Evolutionary conservation across 179 eudicot species (phyloP), one percentile per base, ranked within the genome.

Genomic region (Amaranthus tricolor): DNA sequence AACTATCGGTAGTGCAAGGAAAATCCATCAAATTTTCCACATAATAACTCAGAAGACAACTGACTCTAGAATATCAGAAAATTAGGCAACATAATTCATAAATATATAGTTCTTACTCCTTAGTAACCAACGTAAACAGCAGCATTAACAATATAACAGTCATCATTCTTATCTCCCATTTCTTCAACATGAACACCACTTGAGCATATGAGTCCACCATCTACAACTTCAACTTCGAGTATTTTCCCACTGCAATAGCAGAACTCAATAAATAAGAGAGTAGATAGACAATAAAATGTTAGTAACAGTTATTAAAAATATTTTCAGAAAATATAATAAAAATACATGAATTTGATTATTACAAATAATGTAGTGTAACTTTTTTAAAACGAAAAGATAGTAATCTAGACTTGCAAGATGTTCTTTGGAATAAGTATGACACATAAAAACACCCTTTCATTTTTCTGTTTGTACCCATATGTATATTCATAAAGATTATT

Each of bases 111-210:
- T 16, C 49, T 54, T 53, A 79, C 48, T 78, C 9, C 49, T 54
- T 67, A 91, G 73, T 95, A 95, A 60, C 97, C 99, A 72, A 95
- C 95, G 77, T 95, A 95, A 66, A 95, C 97, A 58, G 97, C 99
- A n/a, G 99, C 99, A 83, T 95, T 95, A 62, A 95, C 99, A 71
- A 95, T 92, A 86, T 89, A 92, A 77, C 97, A 92, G 59, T 95
- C 94, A 13, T 90, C 96, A 72, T 90, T 93, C 77, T 90, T 92
- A 80, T 95, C 95, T 76, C 99, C 99, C 97, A 95, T 90, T 83
- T 95, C 99, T 85, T 95, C 97, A 50, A 95, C 97, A 68, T 76
- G 95, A 63, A 92, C 96, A 65, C 99, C 99, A 54, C 99, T 95
- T 4, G 99, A 95, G 90, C 99, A 95, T 83, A 95, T 87, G 51